Base-by-base conservation (phyloP, 164 flowering plant species). In the Magnolia sinica region DNA sequence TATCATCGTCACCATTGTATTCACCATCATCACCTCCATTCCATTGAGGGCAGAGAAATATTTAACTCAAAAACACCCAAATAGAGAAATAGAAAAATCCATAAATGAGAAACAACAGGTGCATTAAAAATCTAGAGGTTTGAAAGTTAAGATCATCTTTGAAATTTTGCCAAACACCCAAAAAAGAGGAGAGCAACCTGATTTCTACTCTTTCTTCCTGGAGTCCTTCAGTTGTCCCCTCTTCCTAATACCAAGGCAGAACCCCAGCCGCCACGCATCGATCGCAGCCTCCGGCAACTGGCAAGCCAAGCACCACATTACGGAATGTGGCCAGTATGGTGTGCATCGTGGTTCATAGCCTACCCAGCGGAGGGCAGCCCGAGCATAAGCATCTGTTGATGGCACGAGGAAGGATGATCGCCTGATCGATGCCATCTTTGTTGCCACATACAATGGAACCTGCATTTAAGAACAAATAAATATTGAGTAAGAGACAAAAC, bases 331-430 rank as follows among this genome's bases (percentile, higher is more conserved):
- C 99, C 99, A 94, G 86, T 96, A 94, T 10, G 98, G 99, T 7
- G 94, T 91, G 89, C 97, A 94, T 4, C 91, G 89, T 7, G 96
- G 95, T 75, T 91, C 99, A 78, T 94, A 91, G 71, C 99, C 98
- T 61, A 96, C 83, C 84, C 89, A 85, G 7, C 91, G 91, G 77
- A 94, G 45, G n/a, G 83, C 96, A 64, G 97, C 92, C 64, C 86
- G 85, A 61, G 97, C 98, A 82, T 96, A 96, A 4, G 87, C 91
- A 64, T 88, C 94, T 7, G 93, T 76, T 70, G 98, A 96, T 59
- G 99, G 98, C 24, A 91, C 97, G 13, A 91, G 81, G 83, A 94
- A 89, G 66, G 98, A 92, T 29, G 97, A 89, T 82, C 87, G 86
- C 82, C 67, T 86, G 79, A 92, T 91, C 6, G 95, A 91, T 68